These are phyloP conservation scores for Colletotrichum melonis DNA, from an alignment of 2,329 filamentous ascomycete genomes.

Conservation along the genomic window DNA sequence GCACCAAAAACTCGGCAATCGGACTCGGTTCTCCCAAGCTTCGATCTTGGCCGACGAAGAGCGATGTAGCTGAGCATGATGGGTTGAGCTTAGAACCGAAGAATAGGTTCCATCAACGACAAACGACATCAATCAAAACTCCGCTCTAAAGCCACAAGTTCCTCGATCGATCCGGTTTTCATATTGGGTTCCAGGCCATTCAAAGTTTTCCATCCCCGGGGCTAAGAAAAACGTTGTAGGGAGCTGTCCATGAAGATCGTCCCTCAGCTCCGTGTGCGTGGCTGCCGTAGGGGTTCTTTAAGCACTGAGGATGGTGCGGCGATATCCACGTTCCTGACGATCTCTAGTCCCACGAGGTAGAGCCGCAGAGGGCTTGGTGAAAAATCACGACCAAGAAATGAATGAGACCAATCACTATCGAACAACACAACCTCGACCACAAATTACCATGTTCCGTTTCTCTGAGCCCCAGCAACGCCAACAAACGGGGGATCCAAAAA, in stretches of 20 bases:
- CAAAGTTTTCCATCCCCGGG: background rate
- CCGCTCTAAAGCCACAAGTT: background rate
- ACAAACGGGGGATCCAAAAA: background rate
- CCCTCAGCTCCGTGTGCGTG: background rate
- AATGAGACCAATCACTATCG: background rate
- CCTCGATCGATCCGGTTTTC: background rate
- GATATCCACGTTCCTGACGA: background rate
- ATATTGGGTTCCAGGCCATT: background rate
- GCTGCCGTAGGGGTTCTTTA: too few species aligned
- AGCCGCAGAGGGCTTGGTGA: background rate
- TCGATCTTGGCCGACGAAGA: background rate
- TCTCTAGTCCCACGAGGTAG: background rate
- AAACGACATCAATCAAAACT: background rate
- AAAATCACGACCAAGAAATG: background rate
- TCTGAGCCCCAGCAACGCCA: background rate
- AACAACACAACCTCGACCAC: background rate
- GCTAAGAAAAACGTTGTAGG: too few species aligned
- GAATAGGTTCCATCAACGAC: background rate
- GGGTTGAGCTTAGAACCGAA: background rate
- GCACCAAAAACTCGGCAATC: background rate
- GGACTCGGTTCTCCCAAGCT: background rate
- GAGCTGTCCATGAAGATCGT: background rate
- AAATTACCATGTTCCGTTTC: background rate
- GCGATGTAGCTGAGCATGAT: background rate
- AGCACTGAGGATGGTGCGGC: background rate